These are phyloP conservation scores for Lophium mytilinum DNA, from an alignment of 495 filamentous ascomycete genomes.

Conservation along the genomic window DNA sequence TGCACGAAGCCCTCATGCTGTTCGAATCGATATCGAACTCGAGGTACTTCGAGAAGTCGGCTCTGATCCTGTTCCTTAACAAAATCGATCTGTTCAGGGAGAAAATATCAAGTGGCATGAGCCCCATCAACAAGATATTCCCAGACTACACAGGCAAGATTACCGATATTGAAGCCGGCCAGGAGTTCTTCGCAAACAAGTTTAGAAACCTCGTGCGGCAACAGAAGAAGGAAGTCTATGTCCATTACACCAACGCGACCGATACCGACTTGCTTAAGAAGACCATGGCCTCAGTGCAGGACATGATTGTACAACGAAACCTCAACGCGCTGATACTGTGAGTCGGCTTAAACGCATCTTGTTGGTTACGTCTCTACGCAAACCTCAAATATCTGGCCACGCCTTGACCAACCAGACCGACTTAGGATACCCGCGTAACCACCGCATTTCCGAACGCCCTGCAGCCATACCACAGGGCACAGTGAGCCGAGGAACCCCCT, in stretches of 20 bases:
- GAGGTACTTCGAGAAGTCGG: constrained; percentile 98
- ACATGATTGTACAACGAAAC: constrained; percentile 99
- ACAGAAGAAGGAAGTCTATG: constrained; percentile 99
- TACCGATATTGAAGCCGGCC: constrained; percentile 33
- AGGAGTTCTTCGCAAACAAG: constrained; percentile 30
- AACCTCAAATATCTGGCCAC: background rate
- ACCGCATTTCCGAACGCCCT: too few relatives aligned
- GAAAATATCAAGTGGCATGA: constrained; percentile 78
- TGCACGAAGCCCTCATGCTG: constrained; percentile 96
- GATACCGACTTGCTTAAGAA: constrained; percentile 95
- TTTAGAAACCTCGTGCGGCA: constrained; percentile 71
- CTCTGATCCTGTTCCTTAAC: constrained; percentile 98
- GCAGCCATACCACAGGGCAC: background rate
- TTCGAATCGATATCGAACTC: constrained; percentile 99
- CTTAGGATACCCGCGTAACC: background rate
- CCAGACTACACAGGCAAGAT: constrained; percentile 80
- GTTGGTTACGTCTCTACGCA: constrained; percentile 1
- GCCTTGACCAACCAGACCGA: background rate
- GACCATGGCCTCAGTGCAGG: constrained; percentile 94
- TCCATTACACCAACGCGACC: constrained; percentile 97
- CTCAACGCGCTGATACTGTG: constrained; percentile 89
- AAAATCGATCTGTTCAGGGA: constrained; percentile 99
- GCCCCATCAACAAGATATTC: constrained; percentile 99
- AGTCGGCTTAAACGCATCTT: constrained; percentile 28
- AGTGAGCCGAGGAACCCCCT: too few relatives aligned